A percentile compares a stretch with the other conserved stretches of the same genome.
Evolutionary conservation across 192 early-diverging fungal genomes (phyloP).

Genomic region (Thamnidium elegans): DNA sequence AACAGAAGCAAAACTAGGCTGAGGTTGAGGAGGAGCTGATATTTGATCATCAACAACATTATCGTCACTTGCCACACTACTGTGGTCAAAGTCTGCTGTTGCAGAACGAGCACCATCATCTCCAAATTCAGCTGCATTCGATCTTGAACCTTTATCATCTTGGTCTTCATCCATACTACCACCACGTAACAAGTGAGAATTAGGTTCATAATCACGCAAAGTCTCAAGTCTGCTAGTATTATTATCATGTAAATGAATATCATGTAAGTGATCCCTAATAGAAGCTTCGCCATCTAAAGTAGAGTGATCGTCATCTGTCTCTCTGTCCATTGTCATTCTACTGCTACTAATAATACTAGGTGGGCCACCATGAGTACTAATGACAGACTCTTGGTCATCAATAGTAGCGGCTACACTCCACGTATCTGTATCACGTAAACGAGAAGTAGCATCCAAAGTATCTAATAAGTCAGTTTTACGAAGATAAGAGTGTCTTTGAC

Average conservation of each 20-base stretch:
- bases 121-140: conserved; percentile 40
- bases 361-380: conserved; percentile 34
- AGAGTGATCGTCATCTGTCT: conserved; percentile 17
- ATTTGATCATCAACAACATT: conserved; percentile 33
- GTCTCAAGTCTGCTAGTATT: conserved; percentile 2
- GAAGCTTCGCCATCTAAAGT: conserved; percentile 16
- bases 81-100: conserved; percentile 22
- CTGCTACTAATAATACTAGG: conserved; percentile 20
- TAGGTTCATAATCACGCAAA: conserved; percentile 12
- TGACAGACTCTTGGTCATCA: conserved; percentile 39
- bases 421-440: conserved; percentile 34
- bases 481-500: conserved; percentile 26
- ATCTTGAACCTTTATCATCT: conserved; percentile 29
- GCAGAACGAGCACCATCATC: conserved; percentile 36
- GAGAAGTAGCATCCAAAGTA: conserved; percentile 27
- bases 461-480: conserved; percentile 38
- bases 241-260: not conserved
- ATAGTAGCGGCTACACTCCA: conserved; percentile 43
- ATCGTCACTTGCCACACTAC: conserved; percentile 19
- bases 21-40: conserved; percentile 40
- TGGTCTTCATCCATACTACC: conserved; percentile 6
- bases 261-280: conserved; percentile 11
- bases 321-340: conserved; percentile 23
- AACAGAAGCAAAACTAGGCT: conserved; percentile 35
- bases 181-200: not conserved